phyloP scores from a whole-genome alignment of 768 basidiomycete genomes.

The Xerocomus potaroensis region DNA sequence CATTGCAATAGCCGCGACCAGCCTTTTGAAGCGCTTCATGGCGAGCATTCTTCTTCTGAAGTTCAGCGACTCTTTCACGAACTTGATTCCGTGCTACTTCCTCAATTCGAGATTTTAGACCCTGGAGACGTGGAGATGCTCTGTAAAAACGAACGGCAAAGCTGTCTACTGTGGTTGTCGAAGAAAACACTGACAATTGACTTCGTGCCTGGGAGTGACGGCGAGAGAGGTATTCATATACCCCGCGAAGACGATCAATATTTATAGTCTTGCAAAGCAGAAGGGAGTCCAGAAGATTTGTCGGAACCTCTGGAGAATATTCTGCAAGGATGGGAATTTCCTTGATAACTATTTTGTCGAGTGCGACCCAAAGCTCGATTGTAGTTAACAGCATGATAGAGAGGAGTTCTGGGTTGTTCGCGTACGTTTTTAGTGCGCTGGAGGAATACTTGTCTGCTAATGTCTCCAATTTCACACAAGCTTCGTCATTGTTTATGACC shows the following conservation, averaged over 20 bases:
- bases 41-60: slow-evolving; percentile 15
- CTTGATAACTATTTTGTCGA: neutral
- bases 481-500: slow-evolving; percentile 14
- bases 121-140: slow-evolving; percentile 12
- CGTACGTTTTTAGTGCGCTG: slow-evolving; percentile 25
- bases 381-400: too few species aligned
- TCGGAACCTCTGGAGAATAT: slow-evolving; percentile 45
- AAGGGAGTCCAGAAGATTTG: slow-evolving; percentile 35
- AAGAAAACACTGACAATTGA: slow-evolving; percentile 32
- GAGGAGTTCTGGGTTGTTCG: slow-evolving; percentile 19
- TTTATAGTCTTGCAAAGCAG: slow-evolving; percentile 33
- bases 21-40: neutral
- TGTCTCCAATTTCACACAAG: slow-evolving; percentile 25
- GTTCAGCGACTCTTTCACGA: slow-evolving; percentile 25
- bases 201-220: slow-evolving; percentile 20
- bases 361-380: neutral
- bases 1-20: slow-evolving; percentile 23
- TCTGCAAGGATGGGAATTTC: slow-evolving; percentile 9
- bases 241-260: slow-evolving; percentile 28
- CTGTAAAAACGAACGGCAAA: slow-evolving; percentile 35
- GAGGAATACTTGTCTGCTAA: slow-evolving; percentile 26
- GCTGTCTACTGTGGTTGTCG: slow-evolving; percentile 7
- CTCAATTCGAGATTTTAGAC: slow-evolving; percentile 28
- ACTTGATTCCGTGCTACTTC: slow-evolving; percentile 18
- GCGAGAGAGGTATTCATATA: slow-evolving; percentile 26